Base-by-base conservation (phyloP, 495 filamentous ascomycete species). In the Aspergillus sclerotiicarbonarius region DNA sequence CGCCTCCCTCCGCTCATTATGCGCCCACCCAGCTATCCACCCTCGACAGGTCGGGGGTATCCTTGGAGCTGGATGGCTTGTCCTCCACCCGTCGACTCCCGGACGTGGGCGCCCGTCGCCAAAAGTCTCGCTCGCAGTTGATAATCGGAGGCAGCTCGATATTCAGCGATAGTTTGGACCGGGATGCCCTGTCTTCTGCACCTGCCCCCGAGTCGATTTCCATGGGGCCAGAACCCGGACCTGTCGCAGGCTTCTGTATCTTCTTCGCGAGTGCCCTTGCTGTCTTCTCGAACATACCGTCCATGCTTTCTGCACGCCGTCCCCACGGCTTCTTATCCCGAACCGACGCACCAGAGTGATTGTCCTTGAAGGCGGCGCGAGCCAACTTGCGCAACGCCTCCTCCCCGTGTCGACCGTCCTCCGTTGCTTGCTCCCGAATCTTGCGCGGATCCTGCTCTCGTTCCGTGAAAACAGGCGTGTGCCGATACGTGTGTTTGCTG, bases 381-480 rank as follows among this genome's bases (percentile, higher is more conserved):
- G 87, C 82, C 46, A 92, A 72, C 62, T 84, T 86, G 39, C 90
- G 77, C 53, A 92, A 66, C 19, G 88, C 88, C 59, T 89, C 83
- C 72, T 92, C 89, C 2, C 86, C 89, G 56, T 87, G 72, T 30
- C 89, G 76, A 19, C 89, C 88, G 62, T 90, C 86, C 67, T 88
- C 82, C 4, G 87, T 88, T 4, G 88, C 88, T 25, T 76, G 80
- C 67, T 92, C 89, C 13, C 89, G 77, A 52, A 92, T 87, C 66
- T 82, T 84, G 45, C 87, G 76, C 2, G 88, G 85, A 67, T 92
- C 88, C 20, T 73, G 81, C 49, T 89, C 86, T 46, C 88, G 80
- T 45, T 82, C 76, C 0, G 84, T 81, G 59, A 82, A 88, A 9
- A 89, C 83, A 2, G 86, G 77, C 1, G 88, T 90, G 32, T 79